Evolutionary conservation across 306 rosid genomes (phyloP).

Genomic region (Heteromeles arbutifolia): DNA sequence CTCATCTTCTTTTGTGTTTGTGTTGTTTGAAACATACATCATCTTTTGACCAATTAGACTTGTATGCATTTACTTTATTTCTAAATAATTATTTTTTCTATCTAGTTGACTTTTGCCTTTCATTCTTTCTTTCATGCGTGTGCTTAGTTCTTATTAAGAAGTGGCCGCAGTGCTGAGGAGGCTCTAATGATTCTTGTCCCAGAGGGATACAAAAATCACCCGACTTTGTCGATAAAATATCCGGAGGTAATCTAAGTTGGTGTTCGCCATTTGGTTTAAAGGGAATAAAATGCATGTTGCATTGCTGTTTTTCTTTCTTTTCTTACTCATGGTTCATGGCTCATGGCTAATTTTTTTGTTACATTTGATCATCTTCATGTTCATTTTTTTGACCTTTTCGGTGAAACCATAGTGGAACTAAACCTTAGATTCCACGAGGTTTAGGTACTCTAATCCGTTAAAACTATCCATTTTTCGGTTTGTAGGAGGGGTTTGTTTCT

Average conservation of each 20-base stretch:
- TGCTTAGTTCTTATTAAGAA: constrained; percentile 72
- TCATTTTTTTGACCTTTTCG: not conserved
- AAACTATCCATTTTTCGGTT: not conserved
- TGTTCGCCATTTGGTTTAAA: not conserved
- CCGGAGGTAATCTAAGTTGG: constrained; percentile 64
- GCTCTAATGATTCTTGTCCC: constrained; percentile 98
- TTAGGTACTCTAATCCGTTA: not conserved
- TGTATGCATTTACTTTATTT: not conserved
- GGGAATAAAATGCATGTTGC: not conserved
- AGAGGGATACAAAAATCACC: constrained; percentile 96
- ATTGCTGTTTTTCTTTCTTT: not conserved
- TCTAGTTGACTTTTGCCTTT: not conserved
- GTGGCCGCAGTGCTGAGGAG: constrained; percentile 95
- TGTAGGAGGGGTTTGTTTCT: too few relatives aligned
- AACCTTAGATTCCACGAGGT: not conserved
- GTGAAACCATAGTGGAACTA: not conserved
- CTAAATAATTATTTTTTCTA: not conserved
- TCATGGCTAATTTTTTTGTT: not conserved
- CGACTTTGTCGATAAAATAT: constrained; percentile 77
- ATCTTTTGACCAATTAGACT: not conserved
- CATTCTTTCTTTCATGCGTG: constrained; percentile 12
- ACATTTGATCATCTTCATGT: not conserved
- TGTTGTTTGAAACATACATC: not conserved
- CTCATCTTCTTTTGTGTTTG: not conserved
- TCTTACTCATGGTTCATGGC: not conserved